Evolutionary conservation across 768 basidiomycete species (phyloP).

Genomic region (Lactarius hengduanensis): DNA sequence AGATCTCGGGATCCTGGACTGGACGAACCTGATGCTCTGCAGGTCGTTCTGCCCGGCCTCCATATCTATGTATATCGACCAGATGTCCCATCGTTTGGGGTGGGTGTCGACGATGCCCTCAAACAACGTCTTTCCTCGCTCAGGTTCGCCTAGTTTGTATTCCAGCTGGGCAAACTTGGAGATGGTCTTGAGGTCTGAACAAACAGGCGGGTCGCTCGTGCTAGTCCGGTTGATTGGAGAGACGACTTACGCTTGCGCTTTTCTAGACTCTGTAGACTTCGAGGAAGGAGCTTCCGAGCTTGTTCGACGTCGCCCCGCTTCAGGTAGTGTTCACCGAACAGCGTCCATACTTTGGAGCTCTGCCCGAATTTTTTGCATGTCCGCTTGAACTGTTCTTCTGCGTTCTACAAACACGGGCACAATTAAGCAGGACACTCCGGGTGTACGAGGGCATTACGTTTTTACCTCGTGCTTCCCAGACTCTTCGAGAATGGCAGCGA

Average conservation of each 20-base stretch:
- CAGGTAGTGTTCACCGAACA: constrained; percentile 82
- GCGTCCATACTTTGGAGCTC: constrained; percentile 92
- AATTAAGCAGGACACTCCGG: not conserved
- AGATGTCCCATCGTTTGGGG: constrained; percentile 92
- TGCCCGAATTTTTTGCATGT: constrained; percentile 93
- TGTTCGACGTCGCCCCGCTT: constrained; percentile 70
- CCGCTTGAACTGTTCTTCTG: constrained; percentile 87
- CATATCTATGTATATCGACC: constrained; percentile 98
- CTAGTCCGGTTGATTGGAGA: constrained; percentile 2
- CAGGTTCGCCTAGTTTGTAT: constrained; percentile 90
- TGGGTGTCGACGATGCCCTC: constrained; percentile 96
- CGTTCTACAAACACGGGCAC: constrained; percentile 54
- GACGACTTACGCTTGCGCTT: constrained; percentile 87
- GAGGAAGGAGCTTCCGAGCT: constrained; percentile 81
- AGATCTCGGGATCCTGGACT: not conserved
- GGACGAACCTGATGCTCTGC: constrained; percentile 65
- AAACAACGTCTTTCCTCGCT: constrained; percentile 93
- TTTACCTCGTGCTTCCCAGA: constrained; percentile 76
- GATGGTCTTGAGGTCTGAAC: constrained; percentile 88
- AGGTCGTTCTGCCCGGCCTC: constrained; percentile 80
- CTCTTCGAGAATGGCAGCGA: constrained; percentile 82
- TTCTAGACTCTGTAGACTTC: constrained; percentile 86
- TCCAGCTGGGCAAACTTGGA: constrained; percentile 94
- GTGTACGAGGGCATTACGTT: constrained; percentile 21
- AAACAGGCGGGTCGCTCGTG: not conserved